These are phyloP conservation scores for Nosema muscidifuracis DNA, from an alignment of 371 early-diverging fungal genomes.

Conservation along the genomic window DNA sequence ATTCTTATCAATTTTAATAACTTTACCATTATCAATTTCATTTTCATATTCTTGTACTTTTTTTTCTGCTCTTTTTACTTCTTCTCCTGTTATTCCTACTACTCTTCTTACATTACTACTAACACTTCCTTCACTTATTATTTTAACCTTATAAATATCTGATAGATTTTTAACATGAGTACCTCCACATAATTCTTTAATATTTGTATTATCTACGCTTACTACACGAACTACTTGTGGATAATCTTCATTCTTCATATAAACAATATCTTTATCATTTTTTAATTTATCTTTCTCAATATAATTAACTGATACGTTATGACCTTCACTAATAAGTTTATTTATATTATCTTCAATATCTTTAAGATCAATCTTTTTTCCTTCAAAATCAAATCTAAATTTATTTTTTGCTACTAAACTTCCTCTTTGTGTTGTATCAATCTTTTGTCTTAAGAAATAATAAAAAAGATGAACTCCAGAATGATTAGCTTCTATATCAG, in stretches of 20 bases:
- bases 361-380: conserved; percentile 70
- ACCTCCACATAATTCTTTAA: conserved; percentile 97
- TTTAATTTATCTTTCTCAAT: conserved; percentile 77
- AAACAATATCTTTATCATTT: conserved; percentile 83
- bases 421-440: conserved; percentile 76
- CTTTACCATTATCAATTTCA: conserved; percentile 22
- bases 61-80: conserved; percentile 49
- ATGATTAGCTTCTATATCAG: conserved; percentile 85
- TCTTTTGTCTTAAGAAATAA: conserved; percentile 75
- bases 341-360: conserved; percentile 74
- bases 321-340: conserved; percentile 71
- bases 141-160: conserved; percentile 77
- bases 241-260: conserved; percentile 76
- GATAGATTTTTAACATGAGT: conserved; percentile 85
- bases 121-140: conserved; percentile 83
- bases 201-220: conserved; percentile 70
- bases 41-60: conserved; percentile 29
- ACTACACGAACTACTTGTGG: conserved; percentile 67
- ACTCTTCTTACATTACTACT: conserved; percentile 93
- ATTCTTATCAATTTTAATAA: conserved; percentile 27
- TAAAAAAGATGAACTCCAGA: conserved; percentile 93
- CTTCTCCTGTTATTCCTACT: conserved; percentile 78
- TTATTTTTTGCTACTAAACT: conserved; percentile 90
- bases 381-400: conserved; percentile 88
- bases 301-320: conserved; percentile 66